phyloP scores from a whole-genome alignment of 768 basidiomycete species.

The Xerocomellus intermedius region DNA sequence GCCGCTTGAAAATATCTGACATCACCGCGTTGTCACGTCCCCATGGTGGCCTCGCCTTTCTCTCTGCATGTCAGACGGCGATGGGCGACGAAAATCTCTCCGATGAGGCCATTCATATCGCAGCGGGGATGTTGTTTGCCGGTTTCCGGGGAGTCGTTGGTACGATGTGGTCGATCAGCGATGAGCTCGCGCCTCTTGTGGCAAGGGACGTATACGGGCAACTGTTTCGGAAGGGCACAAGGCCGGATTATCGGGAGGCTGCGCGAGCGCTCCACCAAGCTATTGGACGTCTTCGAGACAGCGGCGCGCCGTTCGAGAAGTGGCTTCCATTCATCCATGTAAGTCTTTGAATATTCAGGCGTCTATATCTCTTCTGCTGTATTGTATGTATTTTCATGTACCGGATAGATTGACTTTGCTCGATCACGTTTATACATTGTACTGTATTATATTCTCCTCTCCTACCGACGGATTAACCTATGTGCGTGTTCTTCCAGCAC shows the following conservation, averaged over 20 bases:
- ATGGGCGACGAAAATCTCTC: too few species aligned
- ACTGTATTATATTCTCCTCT: too few species aligned
- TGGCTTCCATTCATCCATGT: not conserved
- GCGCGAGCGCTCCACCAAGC: not conserved
- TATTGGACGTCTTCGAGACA: not conserved
- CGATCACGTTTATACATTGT: too few species aligned
- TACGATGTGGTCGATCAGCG: slow-evolving; percentile 43
- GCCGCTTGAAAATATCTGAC: not conserved
- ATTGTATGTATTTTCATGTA: too few species aligned
- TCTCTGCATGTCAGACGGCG: slow-evolving; percentile 43
- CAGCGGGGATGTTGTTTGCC: slow-evolving; percentile 33
- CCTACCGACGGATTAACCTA: too few species aligned
- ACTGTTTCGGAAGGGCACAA: not conserved
- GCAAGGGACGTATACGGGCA: not conserved
- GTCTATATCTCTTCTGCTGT: too few species aligned
- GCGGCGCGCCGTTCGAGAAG: not conserved
- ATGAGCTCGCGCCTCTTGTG: slow-evolving; percentile 8
- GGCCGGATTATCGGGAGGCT: not conserved
- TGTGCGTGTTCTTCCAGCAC: too few species aligned
- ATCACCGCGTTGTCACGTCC: not conserved
- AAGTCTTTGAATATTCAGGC: not conserved
- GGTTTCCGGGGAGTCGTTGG: slow-evolving; percentile 36
- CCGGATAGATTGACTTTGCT: too few species aligned
- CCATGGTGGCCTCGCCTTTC: slow-evolving; percentile 36
- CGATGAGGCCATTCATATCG: too few species aligned